Conservation (phyloP, 306 rosid species). For the Inga oerstediana region DNA sequence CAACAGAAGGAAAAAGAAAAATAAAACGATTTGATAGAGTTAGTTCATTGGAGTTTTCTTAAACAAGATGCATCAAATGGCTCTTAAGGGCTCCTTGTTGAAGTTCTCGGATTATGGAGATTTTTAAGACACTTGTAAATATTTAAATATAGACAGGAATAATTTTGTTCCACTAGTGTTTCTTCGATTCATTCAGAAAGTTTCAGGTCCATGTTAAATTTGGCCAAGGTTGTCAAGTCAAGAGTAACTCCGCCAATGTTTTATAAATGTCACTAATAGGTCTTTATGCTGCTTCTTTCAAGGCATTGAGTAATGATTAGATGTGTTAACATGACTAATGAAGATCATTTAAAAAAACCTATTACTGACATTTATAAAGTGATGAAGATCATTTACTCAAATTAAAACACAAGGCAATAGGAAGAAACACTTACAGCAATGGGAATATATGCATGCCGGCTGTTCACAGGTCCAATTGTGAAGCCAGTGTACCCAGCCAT, state of each 20-base stretch:
- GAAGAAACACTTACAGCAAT: constrained; percentile 70
- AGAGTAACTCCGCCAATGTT: background rate
- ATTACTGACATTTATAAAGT: background rate
- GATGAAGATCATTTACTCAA: constrained; percentile 15
- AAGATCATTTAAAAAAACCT: background rate
- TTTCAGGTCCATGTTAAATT: background rate
- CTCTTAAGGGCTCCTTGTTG: background rate
- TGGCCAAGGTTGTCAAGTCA: background rate
- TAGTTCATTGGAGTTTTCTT: background rate
- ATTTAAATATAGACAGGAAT: background rate
- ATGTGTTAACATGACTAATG: background rate
- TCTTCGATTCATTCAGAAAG: background rate
- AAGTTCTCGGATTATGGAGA: background rate
- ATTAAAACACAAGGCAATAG: constrained; percentile 15
- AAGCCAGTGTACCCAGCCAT: constrained; percentile 97
- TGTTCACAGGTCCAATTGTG: constrained; percentile 88
- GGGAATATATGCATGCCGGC: constrained; percentile 89
- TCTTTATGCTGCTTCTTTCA: background rate
- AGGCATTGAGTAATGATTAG: background rate
- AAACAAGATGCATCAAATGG: background rate
- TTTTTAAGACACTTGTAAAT: background rate
- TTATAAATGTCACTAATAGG: too few relatives aligned
- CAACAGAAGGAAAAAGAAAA: background rate
- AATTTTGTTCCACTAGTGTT: background rate
- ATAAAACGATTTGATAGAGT: background rate